Conservation (phyloP, 495 filamentous ascomycete species). For the Sordaria brevicollis region DNA sequence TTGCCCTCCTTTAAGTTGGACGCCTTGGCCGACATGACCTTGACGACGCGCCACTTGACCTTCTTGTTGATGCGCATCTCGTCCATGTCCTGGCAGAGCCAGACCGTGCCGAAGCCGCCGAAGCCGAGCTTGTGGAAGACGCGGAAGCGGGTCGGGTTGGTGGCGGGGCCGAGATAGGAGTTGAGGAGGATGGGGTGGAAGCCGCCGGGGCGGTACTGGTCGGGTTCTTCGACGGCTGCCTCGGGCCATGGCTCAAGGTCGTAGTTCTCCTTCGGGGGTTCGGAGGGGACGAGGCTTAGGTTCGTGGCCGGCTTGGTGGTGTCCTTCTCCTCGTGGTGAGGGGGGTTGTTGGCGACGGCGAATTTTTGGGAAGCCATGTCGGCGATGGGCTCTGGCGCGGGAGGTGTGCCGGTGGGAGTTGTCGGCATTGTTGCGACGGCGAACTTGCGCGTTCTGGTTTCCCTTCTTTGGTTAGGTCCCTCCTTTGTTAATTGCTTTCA, state of each 20-base stretch:
- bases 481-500: no score
- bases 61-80: background rate
- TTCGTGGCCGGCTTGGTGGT: no score
- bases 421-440: no score
- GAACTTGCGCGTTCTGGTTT: no score
- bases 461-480: no score
- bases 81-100: background rate
- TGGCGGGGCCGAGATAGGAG: constrained; percentile 11
- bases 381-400: no score
- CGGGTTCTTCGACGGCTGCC: background rate
- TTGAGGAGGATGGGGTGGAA: constrained; percentile 8
- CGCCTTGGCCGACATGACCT: constrained; percentile 10
- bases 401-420: no score
- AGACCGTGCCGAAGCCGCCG: constrained; percentile 1
- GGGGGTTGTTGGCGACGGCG: no score
- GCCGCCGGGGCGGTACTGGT: constrained; percentile 3
- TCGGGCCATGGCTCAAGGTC: background rate
- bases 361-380: no score
- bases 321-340: no score
- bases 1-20: background rate
- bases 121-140: constrained; percentile 1
- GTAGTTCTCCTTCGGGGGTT: no score
- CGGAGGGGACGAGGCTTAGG: no score
- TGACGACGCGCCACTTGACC: constrained; percentile 17
- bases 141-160: constrained; percentile 1